Evolutionary conservation across 768 basidiomycete species (phyloP), one percentile per base, ranked within the genome.

Genomic region (Calocybe gangraenosa): DNA sequence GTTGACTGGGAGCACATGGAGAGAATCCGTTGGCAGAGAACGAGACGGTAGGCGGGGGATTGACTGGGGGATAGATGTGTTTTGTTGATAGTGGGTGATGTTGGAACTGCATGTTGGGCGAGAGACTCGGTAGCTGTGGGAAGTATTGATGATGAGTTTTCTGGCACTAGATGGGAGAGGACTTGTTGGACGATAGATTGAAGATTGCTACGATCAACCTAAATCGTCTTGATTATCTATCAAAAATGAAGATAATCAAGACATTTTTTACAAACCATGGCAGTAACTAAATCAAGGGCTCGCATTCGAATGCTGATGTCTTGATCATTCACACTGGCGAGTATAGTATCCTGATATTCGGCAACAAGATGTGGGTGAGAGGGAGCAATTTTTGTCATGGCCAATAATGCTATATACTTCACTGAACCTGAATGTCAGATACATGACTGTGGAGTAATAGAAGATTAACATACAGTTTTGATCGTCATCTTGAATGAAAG

Each of bases 221-320:
- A 25, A n/a, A n/a, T 32, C 19, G 10, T 5, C 13, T 8, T 1
- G n/a, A 21, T 37, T 13, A 39, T 23, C 2, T 33, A 28, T 6
- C 25, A 28, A 35, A 35, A 30, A 43, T 23, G 10, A 43, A 47
- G 17, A 41, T 30, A 36, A 22, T 28, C 22, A 15, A 38, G 33
- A 7, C 46, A 40, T 4, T 23, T 17, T 22, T 5, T 36, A 56
- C 73, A 54, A 59, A 92, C 95, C 86, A 99, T 95, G 3, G 89
- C 90, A 18, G 91, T 87, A 20, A 97, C 78, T 3, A 99, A 76
- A 57, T 98, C 96, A 19, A 99, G 76, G 1, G 95, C 93, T 45
- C 96, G 78, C 87, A 97, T 89, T 13, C 96, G 81, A 47, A 99
- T 97, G 48, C 91, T 94, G 44, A 97, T 84, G 62, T 99, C 96